Base-by-base conservation (phyloP, 2,329 filamentous ascomycete genomes). In the Aspergillus floridensis region DNA sequence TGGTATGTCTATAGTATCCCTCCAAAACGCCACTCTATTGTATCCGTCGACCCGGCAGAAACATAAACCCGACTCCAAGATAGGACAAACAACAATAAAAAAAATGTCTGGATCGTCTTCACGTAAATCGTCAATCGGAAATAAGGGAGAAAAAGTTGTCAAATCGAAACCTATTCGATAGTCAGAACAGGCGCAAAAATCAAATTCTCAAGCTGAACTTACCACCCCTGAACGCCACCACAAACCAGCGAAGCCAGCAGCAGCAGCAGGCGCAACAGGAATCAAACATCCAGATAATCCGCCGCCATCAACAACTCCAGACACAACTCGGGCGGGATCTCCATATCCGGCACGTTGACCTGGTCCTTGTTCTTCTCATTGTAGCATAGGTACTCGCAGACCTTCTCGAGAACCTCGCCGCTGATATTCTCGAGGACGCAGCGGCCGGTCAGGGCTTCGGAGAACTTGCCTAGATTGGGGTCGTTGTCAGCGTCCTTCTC, bases 361-460 rank as follows among this genome's bases (percentile, higher is more conserved):
- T 80, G 78, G 49, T 86, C 79, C 63, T 83, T 82, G 69, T 88
- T 78, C 73, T 87, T 88, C 66, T 88, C 82, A 63, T 87, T 84
- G 76, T 88, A 89, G 73, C 87, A 87, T 49, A 89, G 81, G 69
- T 89, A 89, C 70, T 88, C 86, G 80, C 86, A 88, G 56, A 89
- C 85, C 72, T 88, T 88, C 68, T 89, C 86, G 2, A 89, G 79
- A 11, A 88, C 81, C 26, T 87, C 73, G 29, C 83, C 86, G 66
- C 84, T 88, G 63, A 88, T 83, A 46, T 84, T 86, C 58, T 86
- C 82, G 24, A 89, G 79, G 2, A 79, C 77, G 62, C 85, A 86
- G 32, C 81, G 80, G 52, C 86, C 86, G 19, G 81, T 81, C 14
- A 81, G 73, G 0, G 83, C 81, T 73, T 89, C 86, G n/a, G 79